Conservation (phyloP, 2,329 filamentous ascomycete species). For the Fragosphaeria purpurea region DNA sequence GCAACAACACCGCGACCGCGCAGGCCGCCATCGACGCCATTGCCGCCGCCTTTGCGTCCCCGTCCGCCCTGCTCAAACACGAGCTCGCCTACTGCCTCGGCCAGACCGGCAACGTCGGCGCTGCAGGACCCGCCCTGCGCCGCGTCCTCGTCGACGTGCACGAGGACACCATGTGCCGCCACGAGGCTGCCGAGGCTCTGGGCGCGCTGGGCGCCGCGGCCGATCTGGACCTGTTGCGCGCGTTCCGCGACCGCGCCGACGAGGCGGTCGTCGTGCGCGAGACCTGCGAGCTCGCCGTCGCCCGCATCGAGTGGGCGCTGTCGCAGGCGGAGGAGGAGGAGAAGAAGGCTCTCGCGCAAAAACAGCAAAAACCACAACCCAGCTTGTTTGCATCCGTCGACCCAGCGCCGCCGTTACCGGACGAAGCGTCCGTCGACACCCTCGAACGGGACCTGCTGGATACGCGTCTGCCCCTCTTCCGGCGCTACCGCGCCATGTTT, state of each 20-base stretch:
- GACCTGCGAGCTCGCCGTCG: slow-evolving; percentile 94
- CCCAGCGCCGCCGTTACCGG: slow-evolving; percentile 78
- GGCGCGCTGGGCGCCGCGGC: slow-evolving; percentile 70
- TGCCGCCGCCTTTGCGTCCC: slow-evolving; percentile 72
- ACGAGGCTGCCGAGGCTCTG: slow-evolving; percentile 92
- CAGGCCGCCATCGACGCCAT: slow-evolving; percentile 64
- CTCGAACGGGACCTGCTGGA: slow-evolving; percentile 73
- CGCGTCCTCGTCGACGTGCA: slow-evolving; percentile 62
- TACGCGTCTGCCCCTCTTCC: slow-evolving; percentile 68
- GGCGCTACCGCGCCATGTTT: slow-evolving; percentile 97
- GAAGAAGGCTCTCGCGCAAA: slow-evolving; percentile 55
- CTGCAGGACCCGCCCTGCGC: slow-evolving; percentile 57
- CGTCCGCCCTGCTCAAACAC: slow-evolving; percentile 87
- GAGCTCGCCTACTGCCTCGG: slow-evolving; percentile 95
- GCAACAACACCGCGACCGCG: slow-evolving; percentile 27
- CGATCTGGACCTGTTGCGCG: slow-evolving; percentile 63
- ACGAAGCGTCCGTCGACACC: slow-evolving; percentile 57
- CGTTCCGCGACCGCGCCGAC: slow-evolving; percentile 61
- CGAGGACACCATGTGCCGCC: slow-evolving; percentile 93
- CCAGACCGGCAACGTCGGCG: slow-evolving; percentile 70
- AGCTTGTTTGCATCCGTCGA: slow-evolving; percentile 96
- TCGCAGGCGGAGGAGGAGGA: no score
- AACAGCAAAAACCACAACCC: slow-evolving; percentile 56
- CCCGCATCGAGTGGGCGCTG: slow-evolving; percentile 88
- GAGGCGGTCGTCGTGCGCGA: slow-evolving; percentile 79